Evolutionary conservation across 768 basidiomycete species (phyloP).

Genomic region (Lentinula boryana): DNA sequence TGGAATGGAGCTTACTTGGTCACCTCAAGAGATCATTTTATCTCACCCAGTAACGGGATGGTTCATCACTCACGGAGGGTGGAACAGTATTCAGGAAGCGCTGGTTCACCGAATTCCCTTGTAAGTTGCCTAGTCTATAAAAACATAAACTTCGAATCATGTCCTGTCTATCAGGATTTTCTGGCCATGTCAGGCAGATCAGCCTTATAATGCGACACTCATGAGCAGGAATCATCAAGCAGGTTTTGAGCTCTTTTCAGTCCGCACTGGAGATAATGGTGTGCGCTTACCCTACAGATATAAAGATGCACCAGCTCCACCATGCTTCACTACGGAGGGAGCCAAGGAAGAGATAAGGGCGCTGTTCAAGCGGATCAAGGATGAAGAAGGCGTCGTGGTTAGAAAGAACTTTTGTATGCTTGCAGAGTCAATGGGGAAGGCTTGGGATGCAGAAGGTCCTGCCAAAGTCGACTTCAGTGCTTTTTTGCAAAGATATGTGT

Average conservation of each 20-base stretch:
- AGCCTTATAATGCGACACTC: neutral
- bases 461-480: neutral
- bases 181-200: neutral
- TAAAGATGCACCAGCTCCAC: neutral
- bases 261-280: neutral
- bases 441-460: neutral
- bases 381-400: neutral
- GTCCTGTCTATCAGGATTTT: neutral
- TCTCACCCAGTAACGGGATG: neutral
- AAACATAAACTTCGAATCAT: neutral
- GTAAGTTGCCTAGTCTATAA: neutral
- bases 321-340: neutral
- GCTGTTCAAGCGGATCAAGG: neutral
- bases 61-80: constrained; percentile 3
- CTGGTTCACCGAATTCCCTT: neutral
- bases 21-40: neutral
- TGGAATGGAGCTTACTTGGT: neutral
- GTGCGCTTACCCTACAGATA: neutral
- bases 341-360: neutral
- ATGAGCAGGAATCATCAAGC: neutral
- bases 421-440: neutral
- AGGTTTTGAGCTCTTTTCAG: neutral
- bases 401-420: neutral
- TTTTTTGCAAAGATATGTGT: neutral
- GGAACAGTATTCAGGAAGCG: constrained; percentile 1